phyloP scores from a whole-genome alignment of 306 rosid genomes.

The Gleditsia sinensis region DNA sequence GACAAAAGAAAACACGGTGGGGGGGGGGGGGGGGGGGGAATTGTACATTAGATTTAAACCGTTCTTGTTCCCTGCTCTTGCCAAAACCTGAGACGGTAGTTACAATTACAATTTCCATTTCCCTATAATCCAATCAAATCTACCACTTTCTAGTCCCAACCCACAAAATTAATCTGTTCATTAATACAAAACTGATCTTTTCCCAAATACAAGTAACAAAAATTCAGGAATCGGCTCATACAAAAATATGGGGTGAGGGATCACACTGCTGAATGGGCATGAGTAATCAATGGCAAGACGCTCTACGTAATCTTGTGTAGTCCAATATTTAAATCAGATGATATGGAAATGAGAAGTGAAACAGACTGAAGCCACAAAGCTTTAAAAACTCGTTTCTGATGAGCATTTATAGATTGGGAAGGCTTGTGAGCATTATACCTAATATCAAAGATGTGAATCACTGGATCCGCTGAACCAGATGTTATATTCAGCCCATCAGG shows the following conservation, averaged over 20 bases:
- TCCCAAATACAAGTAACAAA: not conserved
- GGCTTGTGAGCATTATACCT: slow-evolving; percentile 72
- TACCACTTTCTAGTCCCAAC: too few species aligned
- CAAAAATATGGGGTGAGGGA: not conserved
- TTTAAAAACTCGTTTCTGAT: slow-evolving; percentile 91
- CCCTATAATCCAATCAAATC: not conserved
- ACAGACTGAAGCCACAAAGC: slow-evolving; percentile 87
- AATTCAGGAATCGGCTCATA: not conserved
- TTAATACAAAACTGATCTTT: not conserved
- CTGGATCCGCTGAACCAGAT: slow-evolving; percentile 93
- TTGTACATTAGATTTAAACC: too few species aligned
- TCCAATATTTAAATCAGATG: slow-evolving; percentile 89
- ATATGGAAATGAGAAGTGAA: slow-evolving; percentile 86
- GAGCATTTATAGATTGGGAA: slow-evolving; percentile 83
- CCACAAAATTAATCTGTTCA: not conserved
- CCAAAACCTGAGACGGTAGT: too few species aligned
- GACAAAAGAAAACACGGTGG: too few species aligned
- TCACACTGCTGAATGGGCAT: not conserved
- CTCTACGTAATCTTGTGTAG: slow-evolving; percentile 67
- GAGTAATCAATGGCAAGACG: not conserved
- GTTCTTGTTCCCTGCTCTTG: too few species aligned
- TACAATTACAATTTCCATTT: too few species aligned
- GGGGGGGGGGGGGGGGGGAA: too few species aligned
- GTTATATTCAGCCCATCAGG: slow-evolving; percentile 87
- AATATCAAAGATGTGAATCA: slow-evolving; percentile 89